Conservation (phyloP, 345 rosid genomes). For the Stellera chamaejasme region DNA sequence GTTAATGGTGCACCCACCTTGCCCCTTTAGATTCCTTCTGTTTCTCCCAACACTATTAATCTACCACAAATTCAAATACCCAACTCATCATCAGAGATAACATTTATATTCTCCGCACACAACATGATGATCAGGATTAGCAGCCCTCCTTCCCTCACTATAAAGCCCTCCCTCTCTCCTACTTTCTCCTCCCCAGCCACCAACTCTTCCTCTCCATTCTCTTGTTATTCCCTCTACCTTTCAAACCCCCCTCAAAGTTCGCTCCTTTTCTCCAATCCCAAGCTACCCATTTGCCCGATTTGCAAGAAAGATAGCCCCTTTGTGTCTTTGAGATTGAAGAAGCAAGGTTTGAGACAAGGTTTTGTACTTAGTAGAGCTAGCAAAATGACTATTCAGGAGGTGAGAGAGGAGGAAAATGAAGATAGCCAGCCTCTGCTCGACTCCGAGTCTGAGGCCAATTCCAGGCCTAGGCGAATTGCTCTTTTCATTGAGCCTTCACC, state of each 20-base stretch:
- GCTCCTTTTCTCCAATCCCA: conserved; percentile 10
- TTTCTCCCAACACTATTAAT: background rate
- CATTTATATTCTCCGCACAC: conserved; percentile 8
- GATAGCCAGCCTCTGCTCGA: conserved; percentile 47
- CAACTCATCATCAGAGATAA: conserved; percentile 5
- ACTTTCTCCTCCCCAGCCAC: conserved; percentile 11
- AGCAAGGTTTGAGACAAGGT: conserved; percentile 5
- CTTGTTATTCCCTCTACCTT: conserved; percentile 17
- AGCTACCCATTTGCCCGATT: conserved; percentile 28
- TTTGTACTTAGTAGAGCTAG: conserved; percentile 20
- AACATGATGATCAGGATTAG: conserved; percentile 18
- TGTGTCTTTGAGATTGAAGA: background rate
- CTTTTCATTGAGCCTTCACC: conserved; percentile 99
- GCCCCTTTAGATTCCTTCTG: conserved; percentile 13
- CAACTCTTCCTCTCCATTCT: conserved; percentile 9
- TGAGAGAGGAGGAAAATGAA: conserved; percentile 37
- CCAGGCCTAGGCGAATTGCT: conserved; percentile 78
- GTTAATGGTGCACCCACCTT: background rate
- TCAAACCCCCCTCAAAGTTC: conserved; percentile 16
- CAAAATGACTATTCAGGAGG: conserved; percentile 48
- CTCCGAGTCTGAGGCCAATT: conserved; percentile 24
- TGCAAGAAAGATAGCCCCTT: conserved; percentile 6
- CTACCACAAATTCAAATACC: conserved; percentile 10
- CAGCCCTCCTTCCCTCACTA: conserved; percentile 39
- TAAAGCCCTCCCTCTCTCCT: conserved; percentile 37